Conservation (phyloP, 2,329 filamentous ascomycete genomes). For the Neonectria ditissima region DNA sequence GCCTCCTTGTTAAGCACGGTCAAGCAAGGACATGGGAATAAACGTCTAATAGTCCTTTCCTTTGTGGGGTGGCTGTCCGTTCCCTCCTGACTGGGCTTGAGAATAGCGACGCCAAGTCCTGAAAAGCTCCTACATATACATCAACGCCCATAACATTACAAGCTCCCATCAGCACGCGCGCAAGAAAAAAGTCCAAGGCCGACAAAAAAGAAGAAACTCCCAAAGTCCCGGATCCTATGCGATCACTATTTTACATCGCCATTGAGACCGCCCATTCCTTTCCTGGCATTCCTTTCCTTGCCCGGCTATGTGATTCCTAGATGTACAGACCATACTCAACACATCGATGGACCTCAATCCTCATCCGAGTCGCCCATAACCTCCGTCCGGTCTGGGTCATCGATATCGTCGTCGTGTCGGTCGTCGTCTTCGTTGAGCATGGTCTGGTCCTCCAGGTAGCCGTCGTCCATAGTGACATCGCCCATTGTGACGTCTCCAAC, state of each 20-base stretch:
- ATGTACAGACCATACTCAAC: conserved; percentile 8
- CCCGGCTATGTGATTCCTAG: conserved; percentile 1
- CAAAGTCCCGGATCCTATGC: conserved; percentile 7
- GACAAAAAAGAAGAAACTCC: conserved; percentile 6
- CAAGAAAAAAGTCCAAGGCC: background rate
- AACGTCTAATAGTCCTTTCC: background rate
- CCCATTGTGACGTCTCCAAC: conserved; percentile 48
- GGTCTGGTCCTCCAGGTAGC: conserved; percentile 62
- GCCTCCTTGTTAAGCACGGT: background rate
- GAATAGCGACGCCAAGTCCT: conserved; percentile 22
- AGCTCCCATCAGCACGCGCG: conserved; percentile 8
- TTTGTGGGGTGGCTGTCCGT: background rate
- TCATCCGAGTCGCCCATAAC: conserved; percentile 51
- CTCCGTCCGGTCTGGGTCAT: conserved; percentile 56
- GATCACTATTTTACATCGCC: conserved; percentile 11
- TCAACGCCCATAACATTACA: conserved; percentile 28
- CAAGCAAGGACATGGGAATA: background rate
- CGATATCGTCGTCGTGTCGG: conserved; percentile 61
- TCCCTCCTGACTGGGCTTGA: conserved; percentile 16
- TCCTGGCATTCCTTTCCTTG: background rate
- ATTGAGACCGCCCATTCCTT: conserved; percentile 10
- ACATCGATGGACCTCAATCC: conserved; percentile 23
- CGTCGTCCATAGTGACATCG: conserved; percentile 54
- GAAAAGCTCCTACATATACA: conserved; percentile 18
- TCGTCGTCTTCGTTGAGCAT: conserved; percentile 55